These are phyloP conservation scores for Clavispora carvajalis DNA, from an alignment of 805 yeast species.

Conservation along the genomic window DNA sequence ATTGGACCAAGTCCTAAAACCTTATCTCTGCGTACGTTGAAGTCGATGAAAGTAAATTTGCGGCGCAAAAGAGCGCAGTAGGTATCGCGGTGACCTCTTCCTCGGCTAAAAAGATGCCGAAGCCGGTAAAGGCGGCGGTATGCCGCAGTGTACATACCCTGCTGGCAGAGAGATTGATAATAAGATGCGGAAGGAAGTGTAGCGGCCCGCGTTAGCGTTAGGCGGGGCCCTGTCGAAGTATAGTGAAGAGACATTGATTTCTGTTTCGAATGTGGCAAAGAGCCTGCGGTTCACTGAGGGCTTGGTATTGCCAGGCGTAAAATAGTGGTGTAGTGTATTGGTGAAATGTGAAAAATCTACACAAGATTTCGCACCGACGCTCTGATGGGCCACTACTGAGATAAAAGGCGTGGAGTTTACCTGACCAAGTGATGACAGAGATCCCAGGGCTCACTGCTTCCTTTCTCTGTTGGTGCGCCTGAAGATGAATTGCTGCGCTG, in stretches of 20 bases:
- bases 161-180: conserved; percentile 7
- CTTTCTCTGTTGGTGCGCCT: no score
- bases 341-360: no score
- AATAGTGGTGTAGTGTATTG: not conserved
- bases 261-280: no score
- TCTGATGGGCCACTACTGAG: no score
- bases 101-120: conserved; percentile 20
- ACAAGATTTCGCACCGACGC: no score
- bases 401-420: no score
- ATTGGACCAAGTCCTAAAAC: conserved; percentile 6
- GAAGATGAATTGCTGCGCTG: no score
- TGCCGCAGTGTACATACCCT: conserved; percentile 6
- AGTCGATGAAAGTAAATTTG: conserved; percentile 12
- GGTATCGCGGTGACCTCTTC: conserved; percentile 5
- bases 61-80: conserved; percentile 23
- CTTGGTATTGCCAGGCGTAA: no score
- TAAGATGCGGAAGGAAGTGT: conserved; percentile 1
- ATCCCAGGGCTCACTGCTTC: no score
- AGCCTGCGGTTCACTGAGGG: no score
- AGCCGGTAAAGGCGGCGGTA: conserved; percentile 32
- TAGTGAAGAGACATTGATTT: not conserved
- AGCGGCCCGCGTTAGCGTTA: not conserved
- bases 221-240: conserved; percentile 1
- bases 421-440: no score
- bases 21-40: conserved; percentile 7